Percentiles rank a stretch among this genome's conserved stretches.
These are phyloP conservation scores for Dendrobium nobile DNA, from an alignment of 106 monocot species.

Conservation along the genomic window DNA sequence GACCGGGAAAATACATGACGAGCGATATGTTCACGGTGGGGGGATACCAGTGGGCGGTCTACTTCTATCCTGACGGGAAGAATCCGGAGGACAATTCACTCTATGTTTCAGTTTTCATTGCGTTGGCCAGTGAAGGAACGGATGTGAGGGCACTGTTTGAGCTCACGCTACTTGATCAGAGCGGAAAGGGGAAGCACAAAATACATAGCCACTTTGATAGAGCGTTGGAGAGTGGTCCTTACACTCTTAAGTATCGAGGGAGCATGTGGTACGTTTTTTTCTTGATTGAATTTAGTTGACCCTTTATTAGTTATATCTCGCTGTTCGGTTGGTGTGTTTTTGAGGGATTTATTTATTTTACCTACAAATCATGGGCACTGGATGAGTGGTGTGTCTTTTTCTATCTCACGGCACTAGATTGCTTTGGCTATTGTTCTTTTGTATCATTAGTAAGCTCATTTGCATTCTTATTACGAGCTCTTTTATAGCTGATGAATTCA, in stretches of 20 bases:
- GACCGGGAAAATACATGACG: slow-evolving; percentile 51
- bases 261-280: slow-evolving; percentile 52
- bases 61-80: slow-evolving; percentile 80
- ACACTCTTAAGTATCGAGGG: slow-evolving; percentile 52
- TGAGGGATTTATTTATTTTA: neutral
- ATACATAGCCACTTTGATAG: slow-evolving; percentile 67
- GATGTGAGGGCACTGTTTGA: slow-evolving; percentile 68
- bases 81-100: slow-evolving; percentile 60
- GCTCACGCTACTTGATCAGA: slow-evolving; percentile 60
- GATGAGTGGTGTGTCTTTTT: neutral
- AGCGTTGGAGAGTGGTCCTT: slow-evolving; percentile 44
- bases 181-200: slow-evolving; percentile 63
- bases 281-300: neutral
- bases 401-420: neutral
- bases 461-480: neutral
- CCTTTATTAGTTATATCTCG: neutral
- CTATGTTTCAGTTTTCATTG: slow-evolving; percentile 70
- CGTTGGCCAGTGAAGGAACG: slow-evolving; percentile 57
- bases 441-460: neutral
- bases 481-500: neutral
- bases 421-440: too few species aligned
- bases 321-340: neutral
- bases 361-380: neutral
- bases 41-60: slow-evolving; percentile 68
- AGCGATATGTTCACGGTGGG: slow-evolving; percentile 64